A percentile compares a stretch with the other conserved stretches of the same genome.
phyloP scores from a whole-genome alignment of 148 eudicot species.

The Persicaria maculosa region DNA sequence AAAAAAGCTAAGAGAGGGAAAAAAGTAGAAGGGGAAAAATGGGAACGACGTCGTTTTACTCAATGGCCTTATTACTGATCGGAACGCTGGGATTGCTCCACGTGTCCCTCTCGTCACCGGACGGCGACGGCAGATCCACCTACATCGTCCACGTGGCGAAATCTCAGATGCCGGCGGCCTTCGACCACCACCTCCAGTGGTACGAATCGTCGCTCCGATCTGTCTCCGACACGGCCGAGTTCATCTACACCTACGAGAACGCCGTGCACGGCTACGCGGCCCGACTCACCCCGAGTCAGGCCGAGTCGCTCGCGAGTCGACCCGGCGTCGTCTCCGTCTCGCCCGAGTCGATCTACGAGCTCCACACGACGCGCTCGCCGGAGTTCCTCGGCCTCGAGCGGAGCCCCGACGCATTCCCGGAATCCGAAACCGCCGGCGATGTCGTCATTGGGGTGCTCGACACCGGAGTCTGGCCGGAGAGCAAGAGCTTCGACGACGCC shows the following conservation, averaged over 20 bases:
- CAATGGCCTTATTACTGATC: background rate
- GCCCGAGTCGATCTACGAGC: slow-evolving; percentile 41
- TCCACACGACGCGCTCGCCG: slow-evolving; percentile 64
- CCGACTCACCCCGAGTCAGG: slow-evolving; percentile 31
- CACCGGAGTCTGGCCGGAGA: slow-evolving; percentile 63
- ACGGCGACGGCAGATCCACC: background rate
- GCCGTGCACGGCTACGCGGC: slow-evolving; percentile 50
- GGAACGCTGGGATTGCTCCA: slow-evolving; percentile 21
- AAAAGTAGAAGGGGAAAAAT: background rate
- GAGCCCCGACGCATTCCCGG: slow-evolving; percentile 21
- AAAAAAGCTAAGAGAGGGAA: background rate
- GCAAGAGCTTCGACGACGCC: slow-evolving; percentile 40
- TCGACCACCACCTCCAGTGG: slow-evolving; percentile 35
- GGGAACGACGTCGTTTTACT: background rate
- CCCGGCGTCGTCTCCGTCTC: slow-evolving; percentile 42
- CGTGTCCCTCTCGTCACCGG: slow-evolving; percentile 16
- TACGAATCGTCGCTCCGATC: slow-evolving; percentile 41
- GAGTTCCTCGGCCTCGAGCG: slow-evolving; percentile 44
- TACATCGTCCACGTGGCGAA: slow-evolving; percentile 52
- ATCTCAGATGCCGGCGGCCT: slow-evolving; percentile 37
- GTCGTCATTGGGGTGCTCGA: slow-evolving; percentile 49
- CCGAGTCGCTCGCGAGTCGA: slow-evolving; percentile 21
- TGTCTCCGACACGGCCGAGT: slow-evolving; percentile 45
- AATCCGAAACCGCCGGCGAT: slow-evolving; percentile 24
- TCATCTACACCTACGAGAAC: slow-evolving; percentile 44